A percentile compares a stretch with the other conserved stretches of the same genome.
phyloP scores from a whole-genome alignment of 2,329 filamentous ascomycete genomes.

The Colletotrichum navitas region DNA sequence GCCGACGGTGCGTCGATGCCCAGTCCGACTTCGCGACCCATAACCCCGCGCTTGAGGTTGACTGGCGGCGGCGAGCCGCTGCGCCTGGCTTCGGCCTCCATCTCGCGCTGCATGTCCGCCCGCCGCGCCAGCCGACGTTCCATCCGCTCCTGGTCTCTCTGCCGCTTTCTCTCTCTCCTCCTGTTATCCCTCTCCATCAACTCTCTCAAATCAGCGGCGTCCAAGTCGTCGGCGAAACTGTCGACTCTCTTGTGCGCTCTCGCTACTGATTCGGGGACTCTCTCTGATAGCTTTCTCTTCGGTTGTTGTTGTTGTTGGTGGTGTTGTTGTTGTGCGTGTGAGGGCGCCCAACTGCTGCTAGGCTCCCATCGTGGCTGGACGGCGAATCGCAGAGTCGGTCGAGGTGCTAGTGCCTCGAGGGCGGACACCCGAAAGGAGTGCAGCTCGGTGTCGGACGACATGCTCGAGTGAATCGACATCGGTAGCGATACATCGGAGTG shows the following conservation, averaged over 20 bases:
- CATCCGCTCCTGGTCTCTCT: slow-evolving; percentile 75
- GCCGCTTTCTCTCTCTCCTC: slow-evolving; percentile 80
- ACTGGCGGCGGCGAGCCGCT: slow-evolving; percentile 64
- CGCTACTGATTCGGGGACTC: slow-evolving; percentile 69
- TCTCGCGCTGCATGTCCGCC: slow-evolving; percentile 74
- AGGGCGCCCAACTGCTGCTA: slow-evolving; percentile 59
- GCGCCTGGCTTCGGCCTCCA: slow-evolving; percentile 67
- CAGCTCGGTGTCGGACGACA: slow-evolving; percentile 81
- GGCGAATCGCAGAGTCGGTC: slow-evolving; percentile 84
- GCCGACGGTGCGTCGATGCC: slow-evolving; percentile 65
- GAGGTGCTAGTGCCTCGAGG: slow-evolving; percentile 84
- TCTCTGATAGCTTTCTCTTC: slow-evolving; percentile 64
- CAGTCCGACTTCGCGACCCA: slow-evolving; percentile 71
- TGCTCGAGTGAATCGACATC: slow-evolving; percentile 79
- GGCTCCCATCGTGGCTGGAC: slow-evolving; percentile 71
- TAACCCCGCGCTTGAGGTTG: slow-evolving; percentile 71
- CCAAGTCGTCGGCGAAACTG: slow-evolving; percentile 85
- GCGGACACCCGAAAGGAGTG: slow-evolving; percentile 84
- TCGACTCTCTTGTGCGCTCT: slow-evolving; percentile 74
- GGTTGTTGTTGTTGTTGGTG: slow-evolving; percentile 44
- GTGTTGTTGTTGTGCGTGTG: slow-evolving; percentile 63
- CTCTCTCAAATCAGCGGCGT: slow-evolving; percentile 85
- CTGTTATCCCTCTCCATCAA: slow-evolving; percentile 91
- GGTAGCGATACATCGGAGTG: slow-evolving; percentile 82
- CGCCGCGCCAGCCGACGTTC: slow-evolving; percentile 74